phyloP scores from a whole-genome alignment of 2,329 filamentous ascomycete species.

The Aspergillus fumigatiaffinis region DNA sequence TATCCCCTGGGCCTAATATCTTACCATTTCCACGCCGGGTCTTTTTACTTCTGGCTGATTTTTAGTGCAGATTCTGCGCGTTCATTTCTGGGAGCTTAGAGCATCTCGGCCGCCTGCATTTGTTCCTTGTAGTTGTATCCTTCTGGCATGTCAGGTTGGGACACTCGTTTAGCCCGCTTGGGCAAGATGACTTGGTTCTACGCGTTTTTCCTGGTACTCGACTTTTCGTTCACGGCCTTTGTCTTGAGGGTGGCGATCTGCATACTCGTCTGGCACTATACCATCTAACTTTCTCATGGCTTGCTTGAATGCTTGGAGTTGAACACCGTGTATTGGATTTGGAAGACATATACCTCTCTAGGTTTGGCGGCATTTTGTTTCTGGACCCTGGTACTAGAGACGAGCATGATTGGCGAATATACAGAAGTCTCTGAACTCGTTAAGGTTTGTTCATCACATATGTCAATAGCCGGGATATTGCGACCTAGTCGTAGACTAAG shows the following conservation, averaged over 20 bases:
- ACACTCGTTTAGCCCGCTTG: neutral
- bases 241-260: constrained; percentile 10
- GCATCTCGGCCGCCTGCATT: constrained; percentile 1
- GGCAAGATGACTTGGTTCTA: neutral
- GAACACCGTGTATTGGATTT: constrained; percentile 1
- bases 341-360: neutral
- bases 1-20: constrained; percentile 1
- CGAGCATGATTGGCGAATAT: neutral
- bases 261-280: neutral
- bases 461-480: neutral
- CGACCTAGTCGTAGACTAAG: no score
- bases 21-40: neutral
- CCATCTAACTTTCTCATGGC: neutral
- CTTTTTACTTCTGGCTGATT: neutral
- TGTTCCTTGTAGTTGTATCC: neutral
- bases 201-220: constrained; percentile 18
- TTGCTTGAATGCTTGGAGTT: neutral
- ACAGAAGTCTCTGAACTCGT: neutral
- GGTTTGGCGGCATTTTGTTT: neutral
- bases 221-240: neutral
- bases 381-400: neutral
- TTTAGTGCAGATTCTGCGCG: neutral
- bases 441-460: neutral
- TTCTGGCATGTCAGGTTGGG: neutral
- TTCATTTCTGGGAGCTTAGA: neutral